Conservation (phyloP, 768 basidiomycete species). For the Cystofilobasidium macerans region DNA sequence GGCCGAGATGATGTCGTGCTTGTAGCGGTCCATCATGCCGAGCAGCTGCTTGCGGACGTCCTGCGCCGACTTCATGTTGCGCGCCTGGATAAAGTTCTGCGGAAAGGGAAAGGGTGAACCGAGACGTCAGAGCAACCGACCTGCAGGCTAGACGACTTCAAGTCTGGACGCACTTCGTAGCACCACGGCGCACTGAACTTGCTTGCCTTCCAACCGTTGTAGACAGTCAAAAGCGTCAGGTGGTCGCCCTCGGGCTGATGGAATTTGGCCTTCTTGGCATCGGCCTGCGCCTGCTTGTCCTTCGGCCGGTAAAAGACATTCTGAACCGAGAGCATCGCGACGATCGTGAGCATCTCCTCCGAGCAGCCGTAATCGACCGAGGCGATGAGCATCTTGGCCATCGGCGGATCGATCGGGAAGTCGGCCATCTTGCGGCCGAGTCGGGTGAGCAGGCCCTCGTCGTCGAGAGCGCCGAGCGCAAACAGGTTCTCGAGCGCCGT, state of each 20-base stretch:
- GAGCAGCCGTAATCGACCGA: constrained; percentile 96
- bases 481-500: constrained; percentile 90
- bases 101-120: background rate
- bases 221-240: constrained; percentile 55
- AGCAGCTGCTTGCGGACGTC: constrained; percentile 95
- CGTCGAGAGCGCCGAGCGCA: constrained; percentile 88
- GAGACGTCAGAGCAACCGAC: too few relatives aligned
- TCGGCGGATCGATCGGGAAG: constrained; percentile 92
- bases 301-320: constrained; percentile 98
- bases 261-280: constrained; percentile 99
- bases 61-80: constrained; percentile 92
- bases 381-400: constrained; percentile 96
- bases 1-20: constrained; percentile 88
- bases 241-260: constrained; percentile 98
- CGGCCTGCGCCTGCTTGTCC: constrained; percentile 97
- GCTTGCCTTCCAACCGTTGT: constrained; percentile 94
- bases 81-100: constrained; percentile 85
- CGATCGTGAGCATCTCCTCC: constrained; percentile 91
- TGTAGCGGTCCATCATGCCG: constrained; percentile 99
- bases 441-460: constrained; percentile 87
- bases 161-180: constrained; percentile 56
- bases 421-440: constrained; percentile 98
- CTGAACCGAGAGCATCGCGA: constrained; percentile 94
- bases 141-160: too few relatives aligned
- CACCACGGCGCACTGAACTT: constrained; percentile 99